A percentile compares a stretch with the other conserved stretches of the same genome.
phyloP scores from a whole-genome alignment of 2,329 filamentous ascomycete genomes.

The Volutella citrinella region DNA sequence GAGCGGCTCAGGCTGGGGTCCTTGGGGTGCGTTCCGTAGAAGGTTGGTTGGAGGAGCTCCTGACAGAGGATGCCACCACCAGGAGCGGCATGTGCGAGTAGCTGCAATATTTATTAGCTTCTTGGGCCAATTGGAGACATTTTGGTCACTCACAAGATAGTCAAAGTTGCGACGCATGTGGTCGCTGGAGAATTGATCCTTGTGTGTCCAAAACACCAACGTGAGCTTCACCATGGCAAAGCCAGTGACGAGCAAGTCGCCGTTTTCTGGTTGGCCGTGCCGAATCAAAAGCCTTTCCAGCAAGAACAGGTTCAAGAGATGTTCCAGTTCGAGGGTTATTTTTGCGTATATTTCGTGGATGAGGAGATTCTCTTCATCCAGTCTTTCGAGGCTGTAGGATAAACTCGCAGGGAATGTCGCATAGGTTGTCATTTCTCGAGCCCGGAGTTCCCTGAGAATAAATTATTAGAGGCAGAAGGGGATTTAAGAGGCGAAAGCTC shows the following conservation, averaged over 20 bases:
- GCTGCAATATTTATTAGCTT: too few species aligned
- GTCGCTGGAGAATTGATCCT: slow-evolving; percentile 42
- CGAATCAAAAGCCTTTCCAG: slow-evolving; percentile 55
- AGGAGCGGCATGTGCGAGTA: slow-evolving; percentile 49
- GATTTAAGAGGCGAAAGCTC: too few species aligned
- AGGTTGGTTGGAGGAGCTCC: slow-evolving; percentile 44
- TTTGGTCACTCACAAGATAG: too few species aligned
- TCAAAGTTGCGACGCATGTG: slow-evolving; percentile 45
- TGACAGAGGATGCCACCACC: slow-evolving; percentile 49
- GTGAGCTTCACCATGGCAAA: slow-evolving; percentile 47
- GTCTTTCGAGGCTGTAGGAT: slow-evolving; percentile 35
- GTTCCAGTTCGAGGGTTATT: slow-evolving; percentile 46
- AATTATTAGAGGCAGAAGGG: too few species aligned
- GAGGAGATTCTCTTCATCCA: slow-evolving; percentile 31
- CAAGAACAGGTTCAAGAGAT: slow-evolving; percentile 57
- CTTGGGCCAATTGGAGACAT: too few species aligned
- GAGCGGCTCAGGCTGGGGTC: slow-evolving; percentile 40
- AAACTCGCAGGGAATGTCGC: slow-evolving; percentile 39
- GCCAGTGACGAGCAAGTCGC: slow-evolving; percentile 41
- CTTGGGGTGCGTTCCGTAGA: slow-evolving; percentile 30
- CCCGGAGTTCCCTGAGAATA: too few species aligned
- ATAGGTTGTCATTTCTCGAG: too few species aligned
- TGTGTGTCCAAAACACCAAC: slow-evolving; percentile 47
- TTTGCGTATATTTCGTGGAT: slow-evolving; percentile 37
- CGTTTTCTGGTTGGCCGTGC: slow-evolving; percentile 33